phyloP scores from a whole-genome alignment of 2,329 filamentous ascomycete genomes.

The Beauveria sp. region DNA sequence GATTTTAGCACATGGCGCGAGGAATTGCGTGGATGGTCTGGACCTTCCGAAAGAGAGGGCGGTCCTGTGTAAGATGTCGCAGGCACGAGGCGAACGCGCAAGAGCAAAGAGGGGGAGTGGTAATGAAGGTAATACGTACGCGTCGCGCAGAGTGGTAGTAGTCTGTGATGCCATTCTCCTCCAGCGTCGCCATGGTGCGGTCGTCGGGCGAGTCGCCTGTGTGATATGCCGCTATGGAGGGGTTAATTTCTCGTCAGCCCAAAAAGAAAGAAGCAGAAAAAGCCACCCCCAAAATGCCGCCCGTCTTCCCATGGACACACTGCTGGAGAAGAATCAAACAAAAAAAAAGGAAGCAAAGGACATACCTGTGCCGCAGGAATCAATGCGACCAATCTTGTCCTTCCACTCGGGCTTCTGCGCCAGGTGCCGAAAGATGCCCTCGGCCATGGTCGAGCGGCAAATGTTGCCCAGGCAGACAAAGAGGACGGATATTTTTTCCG shows the following conservation, averaged over 20 bases:
- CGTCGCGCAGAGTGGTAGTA: constrained; percentile 74
- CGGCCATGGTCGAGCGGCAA: constrained; percentile 89
- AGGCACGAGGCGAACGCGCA: no score
- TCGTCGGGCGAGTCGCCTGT: constrained; percentile 67
- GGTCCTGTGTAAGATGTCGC: no score
- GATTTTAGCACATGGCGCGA: neutral
- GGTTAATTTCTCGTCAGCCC: neutral
- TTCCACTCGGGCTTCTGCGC: constrained; percentile 53
- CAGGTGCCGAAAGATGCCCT: constrained; percentile 79
- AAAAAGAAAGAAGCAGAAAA: neutral
- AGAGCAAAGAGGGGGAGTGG: neutral
- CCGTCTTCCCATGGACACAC: no score
- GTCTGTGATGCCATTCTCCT: constrained; percentile 63
- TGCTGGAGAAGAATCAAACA: neutral
- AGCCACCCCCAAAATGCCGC: neutral
- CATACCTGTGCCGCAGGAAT: constrained; percentile 75
- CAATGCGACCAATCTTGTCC: constrained; percentile 57
- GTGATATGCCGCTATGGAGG: constrained; percentile 65
- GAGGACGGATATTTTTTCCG: constrained; percentile 59
- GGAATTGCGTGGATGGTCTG: no score
- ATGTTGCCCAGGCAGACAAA: constrained; percentile 98
- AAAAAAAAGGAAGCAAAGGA: neutral
- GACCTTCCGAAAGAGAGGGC: no score
- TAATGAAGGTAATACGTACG: constrained; percentile 34
- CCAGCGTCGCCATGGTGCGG: constrained; percentile 74